Evolutionary conservation across 345 rosid genomes (phyloP), one percentile per base, ranked within the genome.

Genomic region (Erodium maritimum): DNA sequence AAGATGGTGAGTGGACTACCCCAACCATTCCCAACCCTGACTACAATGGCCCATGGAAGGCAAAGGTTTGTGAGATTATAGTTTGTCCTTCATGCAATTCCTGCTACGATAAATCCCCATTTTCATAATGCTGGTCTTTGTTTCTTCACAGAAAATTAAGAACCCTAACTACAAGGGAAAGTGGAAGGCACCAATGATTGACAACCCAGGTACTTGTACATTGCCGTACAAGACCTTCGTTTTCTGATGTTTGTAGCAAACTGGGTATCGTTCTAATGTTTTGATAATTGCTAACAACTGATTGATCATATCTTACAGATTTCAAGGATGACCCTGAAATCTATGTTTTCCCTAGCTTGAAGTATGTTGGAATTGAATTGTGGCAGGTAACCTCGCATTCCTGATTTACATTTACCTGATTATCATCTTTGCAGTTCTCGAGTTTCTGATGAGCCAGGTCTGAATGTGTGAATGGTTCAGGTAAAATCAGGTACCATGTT

Each of bases 1-100:
- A 94, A 75, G 99, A 94, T 79, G 97, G 97, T 78, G 99, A 89
- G 69, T 94, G 99, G 99, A 84, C 95, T 52, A 71, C 87, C 57
- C 91, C 99, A 17, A 94, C 99, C 50, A 81, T 87, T 56, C 67
- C 96, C 61, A 94, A 94, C 82, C 97, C 99, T 14, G 96, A 94
- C 70, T 90, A 90, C 89, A 84, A 77, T 69, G 99, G 99, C 56
- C 85, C 79, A 80, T 94, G 99, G 97, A 75, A 76, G 72, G 69
- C 93, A 23, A 87, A 90, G 99, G 99, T 94, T 54, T 66, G 80
- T 72, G 56, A 18, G 54, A 57, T 58, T 60, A 17, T 9, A 22
- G 23, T 55, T n/a, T 33, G 4, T 23, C 12, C 56, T 52, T 1
- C 34, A 54, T 11, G 9, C 25, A 22, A 12, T 63, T 42, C 8